Base-by-base conservation (phyloP, 306 rosid species). In the Cicer yamashitae region DNA sequence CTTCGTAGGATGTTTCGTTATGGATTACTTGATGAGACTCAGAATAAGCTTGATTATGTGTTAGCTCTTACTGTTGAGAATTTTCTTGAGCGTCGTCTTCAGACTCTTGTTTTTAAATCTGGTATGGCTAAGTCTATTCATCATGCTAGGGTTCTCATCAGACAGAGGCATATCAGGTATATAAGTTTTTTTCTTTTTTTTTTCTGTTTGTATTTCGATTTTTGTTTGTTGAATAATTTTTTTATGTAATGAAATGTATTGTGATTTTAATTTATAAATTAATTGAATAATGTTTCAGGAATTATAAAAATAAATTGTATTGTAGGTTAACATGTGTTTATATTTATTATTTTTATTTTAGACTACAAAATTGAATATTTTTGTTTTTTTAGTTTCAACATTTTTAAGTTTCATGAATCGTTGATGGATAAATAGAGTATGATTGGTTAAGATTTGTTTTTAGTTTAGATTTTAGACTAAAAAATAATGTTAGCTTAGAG, bases 51-150 rank as follows among this genome's bases (percentile, higher is more conserved):
- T 51, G 89, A 87, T 75, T 87, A 85, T 38, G 89, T 87, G n/a
- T 9, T 87, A n/a, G 88, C 91, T 10, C 75, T 87, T 38, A 87
- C 91, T 1, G 88, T 87, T 3, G 89, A 85, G 87, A 87, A 87
- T 43, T 87, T 87, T 30, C 87, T 87, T 7, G 89, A 85, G 69
- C 89, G 86, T 12, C 82, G 91, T 13, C 83, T 87, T 43, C 89
- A 87, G 13, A 85, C 87, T 0, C 86, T 87, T 2, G 91, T 85
- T 7, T 83, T 85, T 63, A 87, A 87, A 38, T 85, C 87, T 0
- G 89, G 91, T 0, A 87, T 87, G 91, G 91, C 91, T 3, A 87
- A 87, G 81, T 87, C 89, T 2, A 87, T 87, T 15, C 89, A 87
- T 77, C 87, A 87, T 44, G 91, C 88, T 20, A 77, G 91, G 72